Percentiles rank a stretch among this genome's conserved stretches.
Evolutionary conservation across 352 stramenopile species (phyloP).

Genomic region (Phytophthora foliorum): DNA sequence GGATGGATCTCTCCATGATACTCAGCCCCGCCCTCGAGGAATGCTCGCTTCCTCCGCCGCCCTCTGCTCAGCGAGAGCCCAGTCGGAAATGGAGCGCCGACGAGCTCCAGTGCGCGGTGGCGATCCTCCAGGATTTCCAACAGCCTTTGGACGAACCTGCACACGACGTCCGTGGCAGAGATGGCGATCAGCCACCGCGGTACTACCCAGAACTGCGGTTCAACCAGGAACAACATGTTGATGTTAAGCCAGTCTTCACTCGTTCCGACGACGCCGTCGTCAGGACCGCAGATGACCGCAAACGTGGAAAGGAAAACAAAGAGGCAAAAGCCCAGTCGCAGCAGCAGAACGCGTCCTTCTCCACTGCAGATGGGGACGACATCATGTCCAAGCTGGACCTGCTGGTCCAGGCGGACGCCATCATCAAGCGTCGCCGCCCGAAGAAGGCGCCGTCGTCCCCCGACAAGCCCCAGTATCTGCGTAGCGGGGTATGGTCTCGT

Average conservation of each 20-base stretch:
- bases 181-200: slow-evolving; percentile 7
- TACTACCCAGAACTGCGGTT: slow-evolving; percentile 29
- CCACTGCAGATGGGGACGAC: slow-evolving; percentile 33
- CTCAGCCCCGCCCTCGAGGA: slow-evolving; percentile 54
- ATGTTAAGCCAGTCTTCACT: neutral
- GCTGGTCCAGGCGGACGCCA: slow-evolving; percentile 76
- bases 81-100: slow-evolving; percentile 52
- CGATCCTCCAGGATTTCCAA: slow-evolving; percentile 76
- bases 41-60: neutral
- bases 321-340: slow-evolving; percentile 3
- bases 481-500: slow-evolving; percentile 70
- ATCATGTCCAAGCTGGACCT: slow-evolving; percentile 66
- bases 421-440: slow-evolving; percentile 50
- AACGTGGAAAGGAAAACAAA: slow-evolving; percentile 14
- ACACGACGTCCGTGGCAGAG: slow-evolving; percentile 12
- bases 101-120: slow-evolving; percentile 69
- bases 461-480: slow-evolving; percentile 42
- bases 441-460: slow-evolving; percentile 28
- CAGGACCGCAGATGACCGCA: slow-evolving; percentile 8
- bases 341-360: slow-evolving; percentile 7
- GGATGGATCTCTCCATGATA: slow-evolving; percentile 67
- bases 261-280: slow-evolving; percentile 7
- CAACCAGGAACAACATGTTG: slow-evolving; percentile 16
- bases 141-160: slow-evolving; percentile 20
- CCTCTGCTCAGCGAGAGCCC: slow-evolving; percentile 13